phyloP scores from a whole-genome alignment of 164 flowering plant genomes.

The Stephania cephalantha region DNA sequence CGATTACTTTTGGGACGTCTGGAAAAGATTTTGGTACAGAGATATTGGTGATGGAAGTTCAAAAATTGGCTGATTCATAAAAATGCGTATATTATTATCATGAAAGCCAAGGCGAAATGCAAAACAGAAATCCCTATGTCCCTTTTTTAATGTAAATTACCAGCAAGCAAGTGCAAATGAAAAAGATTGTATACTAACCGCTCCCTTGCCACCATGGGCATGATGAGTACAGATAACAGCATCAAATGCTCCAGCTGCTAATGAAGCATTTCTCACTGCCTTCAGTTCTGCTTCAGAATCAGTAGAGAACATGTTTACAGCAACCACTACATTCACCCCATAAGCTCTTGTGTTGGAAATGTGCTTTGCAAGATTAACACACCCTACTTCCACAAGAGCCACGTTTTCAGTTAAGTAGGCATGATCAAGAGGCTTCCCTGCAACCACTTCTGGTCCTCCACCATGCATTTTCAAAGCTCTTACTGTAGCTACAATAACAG shows the following conservation, averaged over 20 bases:
- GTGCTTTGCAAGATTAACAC: conserved; percentile 85
- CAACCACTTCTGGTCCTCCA: conserved; percentile 94
- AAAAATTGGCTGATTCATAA: conserved; percentile 1
- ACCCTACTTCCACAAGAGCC: conserved; percentile 86
- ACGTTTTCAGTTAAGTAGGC: conserved; percentile 89
- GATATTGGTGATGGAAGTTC: neutral
- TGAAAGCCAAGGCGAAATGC: neutral
- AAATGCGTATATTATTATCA: neutral
- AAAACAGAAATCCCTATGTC: neutral
- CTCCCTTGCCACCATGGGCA: conserved; percentile 99
- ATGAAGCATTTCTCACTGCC: conserved; percentile 69
- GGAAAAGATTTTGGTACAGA: neutral
- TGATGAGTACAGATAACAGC: conserved; percentile 94
- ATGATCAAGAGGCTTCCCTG: conserved; percentile 91
- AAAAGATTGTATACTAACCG: conserved; percentile 48
- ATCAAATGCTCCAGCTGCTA: conserved; percentile 95
- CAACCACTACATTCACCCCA: conserved; percentile 93
- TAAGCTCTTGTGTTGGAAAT: conserved; percentile 77
- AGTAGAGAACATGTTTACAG: conserved; percentile 84
- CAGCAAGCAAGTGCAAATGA: neutral
- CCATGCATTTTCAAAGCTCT: conserved; percentile 99
- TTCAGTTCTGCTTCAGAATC: conserved; percentile 84
- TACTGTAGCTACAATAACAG: conserved; percentile 90
- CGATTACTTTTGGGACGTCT: neutral
- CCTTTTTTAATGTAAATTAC: neutral